Evolutionary conservation across 441 rosid species (phyloP).

Genomic region (Jatropha multifida): DNA sequence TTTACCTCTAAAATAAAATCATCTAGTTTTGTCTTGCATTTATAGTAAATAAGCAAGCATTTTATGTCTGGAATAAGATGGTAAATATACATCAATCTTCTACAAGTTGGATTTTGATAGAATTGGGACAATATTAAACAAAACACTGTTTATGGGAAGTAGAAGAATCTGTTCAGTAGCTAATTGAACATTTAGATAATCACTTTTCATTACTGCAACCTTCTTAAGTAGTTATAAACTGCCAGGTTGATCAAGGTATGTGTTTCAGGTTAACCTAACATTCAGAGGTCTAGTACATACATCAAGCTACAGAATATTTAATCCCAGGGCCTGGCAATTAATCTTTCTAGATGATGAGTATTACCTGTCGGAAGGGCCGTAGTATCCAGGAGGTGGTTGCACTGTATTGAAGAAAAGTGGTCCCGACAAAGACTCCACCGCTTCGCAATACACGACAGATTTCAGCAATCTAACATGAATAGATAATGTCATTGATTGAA

Average conservation of each 20-base stretch:
- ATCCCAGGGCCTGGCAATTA: neutral
- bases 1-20: neutral
- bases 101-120: neutral
- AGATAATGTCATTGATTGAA: slow-evolving; percentile 5
- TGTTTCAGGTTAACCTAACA: neutral
- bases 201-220: neutral
- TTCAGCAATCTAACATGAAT: slow-evolving; percentile 70
- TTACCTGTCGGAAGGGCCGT: slow-evolving; percentile 64
- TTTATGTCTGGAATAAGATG: neutral
- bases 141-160: neutral
- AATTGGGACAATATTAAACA: neutral
- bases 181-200: neutral
- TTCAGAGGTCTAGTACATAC: neutral
- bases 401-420: slow-evolving; percentile 74
- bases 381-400: slow-evolving; percentile 51
- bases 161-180: neutral
- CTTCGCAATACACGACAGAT: slow-evolving; percentile 75
- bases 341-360: neutral
- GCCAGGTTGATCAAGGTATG: neutral
- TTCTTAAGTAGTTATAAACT: neutral
- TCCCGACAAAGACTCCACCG: slow-evolving; percentile 91
- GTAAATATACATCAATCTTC: neutral
- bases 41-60: neutral
- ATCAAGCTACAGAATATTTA: neutral
- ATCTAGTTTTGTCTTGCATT: too few species aligned